phyloP scores from a whole-genome alignment of 2,329 filamentous ascomycete species.

The Ceratocystis alfenasii region DNA sequence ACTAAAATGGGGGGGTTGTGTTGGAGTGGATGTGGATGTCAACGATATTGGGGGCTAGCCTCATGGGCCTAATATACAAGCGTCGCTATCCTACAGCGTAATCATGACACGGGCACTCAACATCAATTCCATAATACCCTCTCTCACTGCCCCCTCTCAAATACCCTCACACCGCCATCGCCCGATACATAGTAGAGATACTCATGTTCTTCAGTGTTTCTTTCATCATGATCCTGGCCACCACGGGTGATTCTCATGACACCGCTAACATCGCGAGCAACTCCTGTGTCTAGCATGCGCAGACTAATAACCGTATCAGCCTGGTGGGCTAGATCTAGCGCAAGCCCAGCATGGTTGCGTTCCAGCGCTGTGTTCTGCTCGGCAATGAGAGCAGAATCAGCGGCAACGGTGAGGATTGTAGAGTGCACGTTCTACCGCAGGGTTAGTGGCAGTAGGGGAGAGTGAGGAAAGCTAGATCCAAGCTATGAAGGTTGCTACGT shows the following conservation, averaged over 20 bases:
- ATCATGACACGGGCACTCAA: no score
- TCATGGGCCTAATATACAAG: no score
- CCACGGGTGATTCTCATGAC: conserved; percentile 65
- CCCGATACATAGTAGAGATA: conserved; percentile 68
- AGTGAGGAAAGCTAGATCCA: conserved; percentile 16
- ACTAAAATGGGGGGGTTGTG: neutral
- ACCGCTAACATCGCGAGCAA: conserved; percentile 82
- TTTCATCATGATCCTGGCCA: conserved; percentile 26
- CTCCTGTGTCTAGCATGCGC: conserved; percentile 69
- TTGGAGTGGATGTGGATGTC: no score
- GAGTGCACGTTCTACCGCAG: conserved; percentile 46
- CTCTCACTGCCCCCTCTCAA: conserved; percentile 54
- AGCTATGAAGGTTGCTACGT: conserved; percentile 26
- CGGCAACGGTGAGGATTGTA: conserved; percentile 55
- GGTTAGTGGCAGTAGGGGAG: conserved; percentile 12
- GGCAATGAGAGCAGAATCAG: conserved; percentile 59
- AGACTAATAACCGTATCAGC: conserved; percentile 61
- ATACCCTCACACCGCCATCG: conserved; percentile 71
- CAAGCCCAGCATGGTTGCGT: conserved; percentile 56
- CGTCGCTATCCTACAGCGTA: no score
- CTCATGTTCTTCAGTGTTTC: conserved; percentile 48
- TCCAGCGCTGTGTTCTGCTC: conserved; percentile 53
- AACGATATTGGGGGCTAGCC: no score
- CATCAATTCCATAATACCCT: neutral
- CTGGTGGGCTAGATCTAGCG: conserved; percentile 60